Percentiles rank a stretch among this genome's conserved stretches.
phyloP scores from a whole-genome alignment of 2,329 filamentous ascomycete species.

The Endoconidiophora polonica region DNA sequence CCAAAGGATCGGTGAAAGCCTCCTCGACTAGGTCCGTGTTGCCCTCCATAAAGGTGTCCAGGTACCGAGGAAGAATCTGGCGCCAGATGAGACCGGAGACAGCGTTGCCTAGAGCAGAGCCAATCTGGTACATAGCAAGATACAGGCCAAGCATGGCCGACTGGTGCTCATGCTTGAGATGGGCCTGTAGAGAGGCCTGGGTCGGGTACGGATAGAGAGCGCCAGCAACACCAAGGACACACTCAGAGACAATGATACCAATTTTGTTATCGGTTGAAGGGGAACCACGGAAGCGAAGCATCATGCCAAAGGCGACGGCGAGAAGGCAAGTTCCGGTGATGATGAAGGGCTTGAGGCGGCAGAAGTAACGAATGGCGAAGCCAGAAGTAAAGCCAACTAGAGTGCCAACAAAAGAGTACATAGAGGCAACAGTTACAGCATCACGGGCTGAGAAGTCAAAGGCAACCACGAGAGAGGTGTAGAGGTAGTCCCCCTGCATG shows the following conservation, averaged over 20 bases:
- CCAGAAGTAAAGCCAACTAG: constrained; percentile 40
- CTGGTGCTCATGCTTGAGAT: constrained; percentile 32
- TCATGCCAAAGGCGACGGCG: constrained; percentile 46
- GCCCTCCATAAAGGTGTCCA: too few relatives aligned
- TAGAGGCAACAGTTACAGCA: constrained; percentile 40
- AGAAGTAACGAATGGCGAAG: constrained; percentile 36
- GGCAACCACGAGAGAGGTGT: constrained; percentile 41
- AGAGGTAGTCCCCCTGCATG: constrained; percentile 49
- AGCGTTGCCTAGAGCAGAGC: constrained; percentile 40
- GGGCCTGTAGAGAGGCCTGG: constrained; percentile 28
- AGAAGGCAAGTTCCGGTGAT: constrained; percentile 41
- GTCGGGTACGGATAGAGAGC: constrained; percentile 41
- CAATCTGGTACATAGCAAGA: constrained; percentile 44
- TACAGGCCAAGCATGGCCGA: constrained; percentile 48
- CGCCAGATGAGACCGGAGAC: constrained; percentile 47
- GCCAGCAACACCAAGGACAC: constrained; percentile 45
- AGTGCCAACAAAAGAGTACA: constrained; percentile 42
- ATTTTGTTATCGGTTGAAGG: constrained; percentile 22
- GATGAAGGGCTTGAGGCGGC: constrained; percentile 47
- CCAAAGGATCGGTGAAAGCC: too few relatives aligned
- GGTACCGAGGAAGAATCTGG: constrained; percentile 30
- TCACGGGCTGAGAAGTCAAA: constrained; percentile 40
- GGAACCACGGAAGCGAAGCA: constrained; percentile 44
- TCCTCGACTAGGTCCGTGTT: too few relatives aligned
- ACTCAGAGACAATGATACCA: constrained; percentile 24